Conservation (phyloP, 495 filamentous ascomycete genomes). For the Evernia prunastri region DNA sequence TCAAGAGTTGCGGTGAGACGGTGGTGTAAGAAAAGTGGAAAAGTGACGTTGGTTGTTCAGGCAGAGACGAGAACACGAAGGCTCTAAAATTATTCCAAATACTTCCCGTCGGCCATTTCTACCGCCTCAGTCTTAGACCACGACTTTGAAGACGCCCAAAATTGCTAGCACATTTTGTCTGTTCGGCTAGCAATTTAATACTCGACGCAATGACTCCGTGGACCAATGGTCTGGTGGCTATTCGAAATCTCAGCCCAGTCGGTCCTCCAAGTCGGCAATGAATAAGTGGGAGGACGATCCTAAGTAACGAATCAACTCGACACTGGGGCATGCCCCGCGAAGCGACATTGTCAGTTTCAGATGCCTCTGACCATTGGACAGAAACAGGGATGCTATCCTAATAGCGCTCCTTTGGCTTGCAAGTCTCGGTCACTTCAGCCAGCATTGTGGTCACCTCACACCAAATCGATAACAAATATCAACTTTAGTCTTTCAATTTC, state of each 20-base stretch:
- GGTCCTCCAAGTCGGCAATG: not conserved
- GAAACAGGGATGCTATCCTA: not conserved
- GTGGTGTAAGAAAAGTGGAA: not conserved
- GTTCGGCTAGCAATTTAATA: not conserved
- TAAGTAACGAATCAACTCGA: not conserved
- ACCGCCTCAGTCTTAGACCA: slow-evolving; percentile 4
- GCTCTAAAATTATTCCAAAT: not conserved
- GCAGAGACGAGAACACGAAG: not conserved
- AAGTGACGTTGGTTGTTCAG: not conserved
- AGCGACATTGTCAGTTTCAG: no score
- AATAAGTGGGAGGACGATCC: not conserved
- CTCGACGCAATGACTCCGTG: not conserved
- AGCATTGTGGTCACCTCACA: not conserved
- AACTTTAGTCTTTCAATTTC: not conserved
- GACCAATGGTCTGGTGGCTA: not conserved
- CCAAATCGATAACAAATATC: not conserved
- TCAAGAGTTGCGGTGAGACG: not conserved
- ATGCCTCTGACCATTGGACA: not conserved
- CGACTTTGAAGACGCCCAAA: not conserved
- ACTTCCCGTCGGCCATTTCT: slow-evolving; percentile 4
- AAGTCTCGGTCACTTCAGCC: not conserved
- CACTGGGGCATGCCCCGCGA: not conserved
- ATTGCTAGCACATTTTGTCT: not conserved
- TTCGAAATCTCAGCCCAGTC: not conserved
- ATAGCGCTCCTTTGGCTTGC: not conserved